Conservation (phyloP, 352 stramenopile species). For the Phytophthora pisi region DNA sequence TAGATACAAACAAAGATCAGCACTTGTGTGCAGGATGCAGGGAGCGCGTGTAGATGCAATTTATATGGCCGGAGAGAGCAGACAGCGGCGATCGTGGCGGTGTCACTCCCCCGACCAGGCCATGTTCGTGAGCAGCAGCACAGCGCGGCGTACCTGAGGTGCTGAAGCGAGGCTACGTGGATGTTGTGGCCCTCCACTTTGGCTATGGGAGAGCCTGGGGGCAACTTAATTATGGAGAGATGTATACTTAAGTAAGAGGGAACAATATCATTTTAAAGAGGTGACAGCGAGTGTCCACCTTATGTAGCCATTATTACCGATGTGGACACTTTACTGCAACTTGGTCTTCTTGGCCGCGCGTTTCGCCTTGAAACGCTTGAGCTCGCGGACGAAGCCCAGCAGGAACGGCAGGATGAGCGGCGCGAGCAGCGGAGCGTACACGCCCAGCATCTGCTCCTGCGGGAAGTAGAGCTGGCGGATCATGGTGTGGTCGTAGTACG, state of each 20-base stretch:
- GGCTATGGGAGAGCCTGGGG: not conserved
- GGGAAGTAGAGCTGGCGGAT: conserved; percentile 77
- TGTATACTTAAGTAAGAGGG: not conserved
- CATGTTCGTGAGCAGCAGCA: not conserved
- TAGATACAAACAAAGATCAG: conserved; percentile 1
- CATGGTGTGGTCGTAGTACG: conserved; percentile 78
- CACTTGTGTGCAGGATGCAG: conserved; percentile 16
- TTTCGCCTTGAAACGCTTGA: conserved; percentile 58
- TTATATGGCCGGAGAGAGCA: conserved; percentile 21
- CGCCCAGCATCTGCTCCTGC: conserved; percentile 69
- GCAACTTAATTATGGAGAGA: not conserved
- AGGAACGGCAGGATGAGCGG: conserved; percentile 69
- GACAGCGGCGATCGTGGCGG: conserved; percentile 1
- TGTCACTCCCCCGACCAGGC: conserved; percentile 2
- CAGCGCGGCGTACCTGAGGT: conserved; percentile 24
- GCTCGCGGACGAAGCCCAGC: conserved; percentile 55
- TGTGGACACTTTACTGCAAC: conserved; percentile 12
- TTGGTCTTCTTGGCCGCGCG: conserved; percentile 34
- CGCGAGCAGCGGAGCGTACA: conserved; percentile 67
- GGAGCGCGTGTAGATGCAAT: conserved; percentile 2
- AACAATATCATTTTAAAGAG: not conserved
- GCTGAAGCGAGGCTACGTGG: conserved; percentile 15
- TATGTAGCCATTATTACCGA: not conserved
- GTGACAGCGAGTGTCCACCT: not conserved
- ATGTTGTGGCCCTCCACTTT: conserved; percentile 24